Evolutionary conservation across 2,329 filamentous ascomycete species (phyloP).

Genomic region (Pseudocercospora vitis): DNA sequence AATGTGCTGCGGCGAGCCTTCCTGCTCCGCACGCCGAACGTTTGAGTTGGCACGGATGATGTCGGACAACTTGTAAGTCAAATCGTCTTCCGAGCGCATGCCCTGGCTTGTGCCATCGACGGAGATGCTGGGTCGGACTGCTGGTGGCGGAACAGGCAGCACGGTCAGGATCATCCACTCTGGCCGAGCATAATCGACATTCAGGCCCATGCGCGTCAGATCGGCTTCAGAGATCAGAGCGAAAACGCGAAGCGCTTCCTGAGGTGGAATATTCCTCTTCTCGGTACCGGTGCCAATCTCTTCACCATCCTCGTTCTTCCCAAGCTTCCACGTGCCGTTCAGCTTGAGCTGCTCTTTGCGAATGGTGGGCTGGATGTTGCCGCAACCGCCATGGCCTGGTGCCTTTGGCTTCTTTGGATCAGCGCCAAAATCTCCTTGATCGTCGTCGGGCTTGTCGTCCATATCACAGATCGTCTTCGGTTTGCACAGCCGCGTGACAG

Average conservation of each 20-base stretch:
- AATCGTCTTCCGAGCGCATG: slow-evolving; percentile 93
- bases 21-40: slow-evolving; percentile 83
- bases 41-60: slow-evolving; percentile 98
- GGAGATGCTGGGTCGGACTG: slow-evolving; percentile 93
- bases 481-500: slow-evolving; percentile 90
- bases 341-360: slow-evolving; percentile 84
- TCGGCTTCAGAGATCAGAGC: slow-evolving; percentile 80
- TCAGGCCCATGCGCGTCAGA: slow-evolving; percentile 83
- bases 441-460: slow-evolving; percentile 68
- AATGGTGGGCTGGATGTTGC: slow-evolving; percentile 84
- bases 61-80: slow-evolving; percentile 98
- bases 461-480: slow-evolving; percentile 81
- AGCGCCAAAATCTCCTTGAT: slow-evolving; percentile 68
- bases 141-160: slow-evolving; percentile 89
- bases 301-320: slow-evolving; percentile 70
- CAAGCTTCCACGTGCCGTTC: slow-evolving; percentile 69
- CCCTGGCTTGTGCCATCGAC: slow-evolving; percentile 93
- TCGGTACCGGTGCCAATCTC: slow-evolving; percentile 72
- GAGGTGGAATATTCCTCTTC: slow-evolving; percentile 77
- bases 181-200: slow-evolving; percentile 89
- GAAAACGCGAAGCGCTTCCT: slow-evolving; percentile 83
- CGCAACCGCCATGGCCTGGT: slow-evolving; percentile 79
- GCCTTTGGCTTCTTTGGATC: slow-evolving; percentile 54
- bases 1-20: slow-evolving; percentile 90
- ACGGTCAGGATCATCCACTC: slow-evolving; percentile 99